A percentile compares a stretch with the other conserved stretches of the same genome.
Evolutionary conservation across 1,284 basidiomycete species (phyloP).

Genomic region (Schizophyllum amplum): DNA sequence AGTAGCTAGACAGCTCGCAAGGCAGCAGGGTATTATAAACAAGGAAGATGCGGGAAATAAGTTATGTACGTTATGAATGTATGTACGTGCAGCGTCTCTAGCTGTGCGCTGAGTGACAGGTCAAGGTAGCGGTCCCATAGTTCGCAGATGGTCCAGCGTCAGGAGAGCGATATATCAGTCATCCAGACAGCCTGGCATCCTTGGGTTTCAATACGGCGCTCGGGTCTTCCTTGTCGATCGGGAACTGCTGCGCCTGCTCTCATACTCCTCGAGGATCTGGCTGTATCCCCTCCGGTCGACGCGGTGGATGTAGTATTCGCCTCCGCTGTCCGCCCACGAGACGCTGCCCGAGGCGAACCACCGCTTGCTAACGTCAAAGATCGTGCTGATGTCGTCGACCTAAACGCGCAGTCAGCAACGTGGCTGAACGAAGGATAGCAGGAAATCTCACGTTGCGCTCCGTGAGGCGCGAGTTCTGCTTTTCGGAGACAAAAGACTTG

Average conservation of each 20-base stretch:
- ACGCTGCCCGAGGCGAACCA: conserved; percentile 64
- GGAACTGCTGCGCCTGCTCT: conserved; percentile 22
- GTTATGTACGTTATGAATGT: too few relatives aligned
- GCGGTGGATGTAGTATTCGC: conserved; percentile 64
- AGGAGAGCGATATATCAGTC: too few relatives aligned
- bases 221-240: not conserved
- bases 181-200: too few relatives aligned
- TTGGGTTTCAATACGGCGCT: not conserved
- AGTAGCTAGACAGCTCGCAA: too few relatives aligned
- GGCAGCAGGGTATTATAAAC: too few relatives aligned
- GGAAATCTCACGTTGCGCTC: conserved; percentile 55
- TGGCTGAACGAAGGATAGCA: not conserved
- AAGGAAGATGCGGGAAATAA: too few relatives aligned
- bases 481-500: conserved; percentile 59
- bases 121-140: too few relatives aligned
- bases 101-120: too few relatives aligned
- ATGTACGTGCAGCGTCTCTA: too few relatives aligned
- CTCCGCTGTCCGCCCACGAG: conserved; percentile 64
- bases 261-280: conserved; percentile 43
- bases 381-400: conserved; percentile 69
- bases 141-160: too few relatives aligned
- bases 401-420: conserved; percentile 14
- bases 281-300: conserved; percentile 66
- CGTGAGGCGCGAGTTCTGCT: conserved; percentile 55
- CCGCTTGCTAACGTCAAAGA: conserved; percentile 63